Percentiles rank a stretch among this genome's conserved stretches.
Conservation (phyloP, 176 grass and related monocot genomes). For the Chrysopogon serrulatus region DNA sequence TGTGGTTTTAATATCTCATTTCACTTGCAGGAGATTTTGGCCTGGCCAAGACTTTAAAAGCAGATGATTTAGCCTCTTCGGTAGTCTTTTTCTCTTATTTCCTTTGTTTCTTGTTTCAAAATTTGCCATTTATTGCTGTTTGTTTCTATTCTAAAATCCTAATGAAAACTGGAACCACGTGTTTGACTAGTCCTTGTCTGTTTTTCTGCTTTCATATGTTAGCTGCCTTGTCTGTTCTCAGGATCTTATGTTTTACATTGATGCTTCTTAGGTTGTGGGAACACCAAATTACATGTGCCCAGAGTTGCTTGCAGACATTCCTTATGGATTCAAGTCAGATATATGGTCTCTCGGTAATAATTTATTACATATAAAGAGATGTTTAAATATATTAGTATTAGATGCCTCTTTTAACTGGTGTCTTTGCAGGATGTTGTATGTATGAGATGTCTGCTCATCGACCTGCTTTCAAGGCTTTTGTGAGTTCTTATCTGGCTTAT, state of each 20-base stretch:
- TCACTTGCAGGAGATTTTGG: conserved; percentile 89
- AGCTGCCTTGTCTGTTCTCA: neutral
- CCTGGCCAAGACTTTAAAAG: conserved; percentile 95
- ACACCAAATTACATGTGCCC: conserved; percentile 99
- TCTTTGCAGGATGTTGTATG: conserved; percentile 80
- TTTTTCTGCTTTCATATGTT: neutral
- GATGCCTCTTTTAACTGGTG: conserved; percentile 21
- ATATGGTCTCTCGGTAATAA: conserved; percentile 97
- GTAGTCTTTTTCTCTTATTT: conserved; percentile 40
- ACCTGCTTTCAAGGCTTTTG: conserved; percentile 98
- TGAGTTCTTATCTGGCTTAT: conserved; percentile 48
- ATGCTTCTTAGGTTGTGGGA: conserved; percentile 74
- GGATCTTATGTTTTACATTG: conserved; percentile 19
- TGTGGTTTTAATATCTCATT: conserved; percentile 36
- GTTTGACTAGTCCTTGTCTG: neutral
- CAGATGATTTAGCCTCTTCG: conserved; percentile 94
- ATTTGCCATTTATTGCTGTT: neutral
- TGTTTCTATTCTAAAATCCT: conserved; percentile 2
- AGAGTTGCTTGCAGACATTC: conserved; percentile 95
- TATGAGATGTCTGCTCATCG: conserved; percentile 99
- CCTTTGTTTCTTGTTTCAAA: neutral
- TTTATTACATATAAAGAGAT: conserved; percentile 2
- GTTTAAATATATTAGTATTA: conserved; percentile 9
- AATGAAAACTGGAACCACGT: neutral
- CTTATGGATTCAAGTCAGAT: conserved; percentile 98